phyloP scores from a whole-genome alignment of 306 rosid species.

The Glycyrrhiza uralensis region DNA sequence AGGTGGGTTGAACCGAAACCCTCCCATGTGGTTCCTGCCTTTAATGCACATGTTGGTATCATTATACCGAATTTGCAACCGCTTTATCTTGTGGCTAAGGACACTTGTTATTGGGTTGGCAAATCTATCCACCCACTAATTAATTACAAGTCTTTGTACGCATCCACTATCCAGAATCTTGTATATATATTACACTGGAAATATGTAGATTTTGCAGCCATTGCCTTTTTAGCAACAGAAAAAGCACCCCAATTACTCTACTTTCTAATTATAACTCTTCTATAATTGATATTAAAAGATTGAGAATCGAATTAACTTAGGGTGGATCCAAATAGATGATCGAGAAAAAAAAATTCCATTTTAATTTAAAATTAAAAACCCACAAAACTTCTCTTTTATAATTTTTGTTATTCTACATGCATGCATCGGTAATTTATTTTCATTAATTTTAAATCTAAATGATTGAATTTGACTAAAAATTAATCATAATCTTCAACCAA shows the following conservation, averaged over 20 bases:
- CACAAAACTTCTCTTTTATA: background rate
- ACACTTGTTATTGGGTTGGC: constrained; percentile 36
- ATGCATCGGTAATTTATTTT: background rate
- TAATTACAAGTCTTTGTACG: constrained; percentile 15
- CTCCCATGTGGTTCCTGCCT: constrained; percentile 57
- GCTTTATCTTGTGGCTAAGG: constrained; percentile 44
- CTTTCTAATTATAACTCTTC: background rate
- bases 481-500: background rate
- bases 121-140: constrained; percentile 36
- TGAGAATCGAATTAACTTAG: background rate
- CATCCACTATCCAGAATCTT: constrained; percentile 27
- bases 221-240: background rate
- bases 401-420: background rate
- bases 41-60: constrained; percentile 60
- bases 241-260: background rate
- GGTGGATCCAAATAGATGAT: background rate
- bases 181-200: background rate
- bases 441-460: background rate
- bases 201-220: background rate
- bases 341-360: background rate
- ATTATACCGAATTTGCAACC: constrained; percentile 39
- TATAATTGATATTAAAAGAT: background rate
- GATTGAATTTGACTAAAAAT: background rate
- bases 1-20: constrained; percentile 36
- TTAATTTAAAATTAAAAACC: background rate